Evolutionary conservation across 2,329 filamentous ascomycete genomes (phyloP), one percentile per base, ranked within the genome.

Genomic region (Aotearoamyces nothofagi): DNA sequence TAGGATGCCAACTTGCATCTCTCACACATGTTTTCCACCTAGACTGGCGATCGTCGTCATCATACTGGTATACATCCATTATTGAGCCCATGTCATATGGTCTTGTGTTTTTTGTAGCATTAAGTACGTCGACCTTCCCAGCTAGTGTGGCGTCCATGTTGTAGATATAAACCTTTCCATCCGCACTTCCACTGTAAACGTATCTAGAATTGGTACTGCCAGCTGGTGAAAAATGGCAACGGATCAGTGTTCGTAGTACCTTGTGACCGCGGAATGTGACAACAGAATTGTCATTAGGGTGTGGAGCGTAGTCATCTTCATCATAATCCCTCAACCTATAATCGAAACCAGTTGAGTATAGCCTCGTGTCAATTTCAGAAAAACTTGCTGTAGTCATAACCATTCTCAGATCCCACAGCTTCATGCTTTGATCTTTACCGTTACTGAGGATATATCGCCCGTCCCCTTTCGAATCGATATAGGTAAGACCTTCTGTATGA

Each of bases 341-440:
- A 50, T 90, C 81, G 45, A 81, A 87, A 35, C 66, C 38, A 14
- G 50, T 49, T 1, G 66, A 69, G 42, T 68, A 61, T 22, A 59
- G 53, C n/a, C 59, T 55, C 4, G 67, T 62, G 35, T 73, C 60
- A 30, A 73, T 56, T 17, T 60, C 53, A 25, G 63, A 59, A 34
- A 71, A 79, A 29, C 63, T 58, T 17, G 74, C 65, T 1, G 78
- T 77, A 4, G 73, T 73, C 61, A 90, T 80, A 65, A 84, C 87
- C 63, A 81, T 92, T 29, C 87, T 67, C 32, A 94, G 51, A 51
- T 98, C 90, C 90, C 90, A 98, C 0, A 98, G 65, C 55, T 96
- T 96, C 71, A 92, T 92, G 23, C 77, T 87, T 52, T 96, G 90
- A 47, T 98, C 90, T 49, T 96, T 98, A 36, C 74, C 82, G 44